Base-by-base conservation (phyloP, 2,329 filamentous ascomycete genomes). In the Curvularia verruculosa region DNA sequence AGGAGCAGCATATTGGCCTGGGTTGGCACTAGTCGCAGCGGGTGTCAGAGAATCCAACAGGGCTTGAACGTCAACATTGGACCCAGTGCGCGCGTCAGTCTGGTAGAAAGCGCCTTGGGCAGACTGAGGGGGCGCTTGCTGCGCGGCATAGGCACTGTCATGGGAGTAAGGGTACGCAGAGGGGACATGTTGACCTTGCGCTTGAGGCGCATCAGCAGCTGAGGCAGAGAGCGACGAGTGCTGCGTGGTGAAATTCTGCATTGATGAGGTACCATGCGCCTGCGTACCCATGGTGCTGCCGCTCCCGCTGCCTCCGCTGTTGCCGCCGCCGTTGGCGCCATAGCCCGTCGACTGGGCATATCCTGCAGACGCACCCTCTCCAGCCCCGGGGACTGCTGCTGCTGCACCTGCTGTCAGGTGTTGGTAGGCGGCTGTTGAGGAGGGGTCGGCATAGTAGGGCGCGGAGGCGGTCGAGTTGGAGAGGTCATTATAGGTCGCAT, bases 401-500 rank as follows among this genome's bases (percentile, higher is more conserved):
- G 69, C 64, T 52, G 61, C 58, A 23, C 57, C 69, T 58, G 64
- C 63, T 64, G 63, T 66, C 55, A 70, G 65, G 58, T 59, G 67
- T 56, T 71, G 69, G 55, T 59, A 59, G 48, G 41, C 54, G 24
- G 56, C 57, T 44, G 58, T 51, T 46, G 55, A 39, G 19, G 56
- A 43, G 44, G 69, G 68, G 46, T 75, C 67, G 70, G 71, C 63
- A 59, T 70, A 73, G 57, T 68, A 72, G 41, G 71, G 68, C 55
- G 67, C 63, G 36, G 67, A 63, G 19, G 75, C 64, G 49, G 68
- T 64, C 31, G 66, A 60, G 67, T 63, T 73, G n/a, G 53, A 81
- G 54, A 86, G 86, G 74, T 89, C 86, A 77, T 88, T 87, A 81
- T 89, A 89, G 66, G 84, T 79, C 52, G 87, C 86, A 77, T 91